Evolutionary conservation across 495 filamentous ascomycete species (phyloP).

Genomic region (Sabuloglossum arenarium): DNA sequence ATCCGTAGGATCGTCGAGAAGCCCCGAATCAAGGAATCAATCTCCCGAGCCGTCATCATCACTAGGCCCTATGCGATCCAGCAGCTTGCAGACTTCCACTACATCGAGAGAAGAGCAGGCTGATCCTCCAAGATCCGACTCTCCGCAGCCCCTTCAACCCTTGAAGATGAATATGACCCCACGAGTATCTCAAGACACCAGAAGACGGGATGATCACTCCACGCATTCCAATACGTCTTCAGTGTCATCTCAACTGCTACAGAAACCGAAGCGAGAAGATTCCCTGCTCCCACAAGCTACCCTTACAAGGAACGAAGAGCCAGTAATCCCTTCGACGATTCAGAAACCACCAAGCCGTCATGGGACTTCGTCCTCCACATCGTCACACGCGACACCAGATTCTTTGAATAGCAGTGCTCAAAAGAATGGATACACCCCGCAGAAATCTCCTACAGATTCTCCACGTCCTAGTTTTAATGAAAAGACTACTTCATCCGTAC

Average conservation of each 20-base stretch:
- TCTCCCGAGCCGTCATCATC: not conserved
- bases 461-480: not conserved
- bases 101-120: not conserved
- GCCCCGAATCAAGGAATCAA: not conserved
- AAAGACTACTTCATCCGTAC: not conserved
- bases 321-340: not conserved
- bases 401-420: constrained; percentile 12
- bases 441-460: constrained; percentile 1
- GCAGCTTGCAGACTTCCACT: not conserved
- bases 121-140: not conserved
- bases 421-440: constrained; percentile 2
- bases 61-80: not conserved
- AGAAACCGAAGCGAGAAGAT: not conserved
- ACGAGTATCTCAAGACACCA: not conserved
- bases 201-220: not conserved
- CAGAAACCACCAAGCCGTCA: constrained; percentile 1
- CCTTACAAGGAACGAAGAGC: not conserved
- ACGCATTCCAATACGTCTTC: not conserved
- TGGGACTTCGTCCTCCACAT: constrained; percentile 8
- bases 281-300: not conserved
- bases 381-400: constrained; percentile 4
- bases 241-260: not conserved
- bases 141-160: not conserved
- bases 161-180: not conserved
- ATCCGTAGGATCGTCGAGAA: constrained; percentile 18